Evolutionary conservation across 1,284 basidiomycete genomes (phyloP).

Genomic region (Volvariella surrecta): DNA sequence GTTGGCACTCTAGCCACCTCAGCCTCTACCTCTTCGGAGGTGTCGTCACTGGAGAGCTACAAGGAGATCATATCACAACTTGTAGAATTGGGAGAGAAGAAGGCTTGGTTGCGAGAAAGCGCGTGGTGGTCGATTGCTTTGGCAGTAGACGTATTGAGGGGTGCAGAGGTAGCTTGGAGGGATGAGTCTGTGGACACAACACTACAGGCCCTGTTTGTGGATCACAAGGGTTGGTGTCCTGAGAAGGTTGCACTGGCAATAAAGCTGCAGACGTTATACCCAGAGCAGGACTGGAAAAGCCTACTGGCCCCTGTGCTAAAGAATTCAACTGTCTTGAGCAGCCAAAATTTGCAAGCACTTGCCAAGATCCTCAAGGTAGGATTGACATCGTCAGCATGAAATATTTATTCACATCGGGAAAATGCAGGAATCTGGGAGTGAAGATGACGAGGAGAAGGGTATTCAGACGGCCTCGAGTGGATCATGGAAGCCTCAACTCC

Average conservation of each 20-base stretch:
- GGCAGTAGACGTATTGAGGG: slow-evolving; percentile 51
- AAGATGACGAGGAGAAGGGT: slow-evolving; percentile 42
- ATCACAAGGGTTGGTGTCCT: slow-evolving; percentile 65
- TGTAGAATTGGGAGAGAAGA: slow-evolving; percentile 68
- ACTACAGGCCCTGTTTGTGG: slow-evolving; percentile 44
- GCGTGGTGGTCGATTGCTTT: slow-evolving; percentile 80
- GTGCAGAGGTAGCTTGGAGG: slow-evolving; percentile 64
- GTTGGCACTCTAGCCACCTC: slow-evolving; percentile 43
- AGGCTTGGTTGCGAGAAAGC: slow-evolving; percentile 89
- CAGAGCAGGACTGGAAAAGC: slow-evolving; percentile 61
- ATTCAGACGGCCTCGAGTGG: slow-evolving; percentile 41
- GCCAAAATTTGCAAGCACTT: slow-evolving; percentile 65
- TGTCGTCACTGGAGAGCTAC: slow-evolving; percentile 56
- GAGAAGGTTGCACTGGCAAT: slow-evolving; percentile 84
- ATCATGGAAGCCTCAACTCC: slow-evolving; percentile 85
- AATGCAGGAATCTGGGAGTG: slow-evolving; percentile 46
- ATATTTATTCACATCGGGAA: slow-evolving; percentile 5
- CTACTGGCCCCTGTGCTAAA: slow-evolving; percentile 78
- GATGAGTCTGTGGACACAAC: slow-evolving; percentile 50
- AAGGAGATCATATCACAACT: slow-evolving; percentile 59
- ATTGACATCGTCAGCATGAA: background rate
- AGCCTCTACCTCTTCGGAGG: slow-evolving; percentile 39
- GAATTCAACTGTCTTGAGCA: slow-evolving; percentile 54
- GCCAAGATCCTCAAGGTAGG: slow-evolving; percentile 74
- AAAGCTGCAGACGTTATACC: slow-evolving; percentile 52